phyloP scores from a whole-genome alignment of 257 asterid species.

The Henckelia pumila region DNA sequence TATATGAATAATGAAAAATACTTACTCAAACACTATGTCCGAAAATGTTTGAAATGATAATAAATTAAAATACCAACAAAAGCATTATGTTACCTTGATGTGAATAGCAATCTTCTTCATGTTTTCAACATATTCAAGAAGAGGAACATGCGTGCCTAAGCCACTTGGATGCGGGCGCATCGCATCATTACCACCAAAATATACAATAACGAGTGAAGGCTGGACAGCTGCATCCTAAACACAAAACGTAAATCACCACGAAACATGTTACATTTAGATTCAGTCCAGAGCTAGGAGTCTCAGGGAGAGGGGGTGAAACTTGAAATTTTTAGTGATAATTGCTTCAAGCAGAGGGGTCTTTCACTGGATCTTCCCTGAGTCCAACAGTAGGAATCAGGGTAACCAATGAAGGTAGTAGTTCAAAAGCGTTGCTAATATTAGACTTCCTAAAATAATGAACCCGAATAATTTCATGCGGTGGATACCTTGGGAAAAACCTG shows the following conservation, averaged over 20 bases:
- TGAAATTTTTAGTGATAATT: neutral
- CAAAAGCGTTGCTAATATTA: neutral
- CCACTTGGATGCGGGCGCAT: conserved; percentile 67
- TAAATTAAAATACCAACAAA: no score
- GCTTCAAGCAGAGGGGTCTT: neutral
- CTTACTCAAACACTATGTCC: neutral
- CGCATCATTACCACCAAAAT: conserved; percentile 91
- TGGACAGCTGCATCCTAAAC: conserved; percentile 62
- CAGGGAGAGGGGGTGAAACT: neutral
- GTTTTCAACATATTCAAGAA: conserved; percentile 72
- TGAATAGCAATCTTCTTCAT: conserved; percentile 67
- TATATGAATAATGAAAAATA: neutral
- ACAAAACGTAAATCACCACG: neutral
- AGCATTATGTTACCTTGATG: conserved; percentile 41
- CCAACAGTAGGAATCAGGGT: neutral
- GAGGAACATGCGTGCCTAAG: conserved; percentile 73
- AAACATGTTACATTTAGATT: conserved; percentile 1
- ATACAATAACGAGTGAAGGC: conserved; percentile 72
- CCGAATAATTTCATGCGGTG: conserved; percentile 5
- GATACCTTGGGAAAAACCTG: conserved; percentile 72
- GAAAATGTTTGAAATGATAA: neutral
- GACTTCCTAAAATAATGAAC: neutral
- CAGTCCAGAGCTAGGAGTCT: neutral
- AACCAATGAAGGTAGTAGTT: neutral
- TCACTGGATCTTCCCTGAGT: neutral